Conservation (phyloP, 768 basidiomycete genomes). For the Hirschioporus abietinus region DNA sequence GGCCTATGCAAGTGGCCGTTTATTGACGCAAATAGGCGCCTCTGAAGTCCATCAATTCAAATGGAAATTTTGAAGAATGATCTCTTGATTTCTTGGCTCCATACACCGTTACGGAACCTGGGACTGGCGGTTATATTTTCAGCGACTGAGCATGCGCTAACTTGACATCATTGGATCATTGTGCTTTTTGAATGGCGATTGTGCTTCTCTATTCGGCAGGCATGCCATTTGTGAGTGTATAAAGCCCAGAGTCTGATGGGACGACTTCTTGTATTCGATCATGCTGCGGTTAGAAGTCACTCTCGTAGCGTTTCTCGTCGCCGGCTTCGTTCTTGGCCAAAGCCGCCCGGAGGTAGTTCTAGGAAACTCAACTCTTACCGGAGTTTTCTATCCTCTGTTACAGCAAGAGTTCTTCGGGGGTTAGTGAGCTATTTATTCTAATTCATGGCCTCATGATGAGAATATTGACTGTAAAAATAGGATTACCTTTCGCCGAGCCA, state of each 20-base stretch:
- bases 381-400: slow-evolving; percentile 28
- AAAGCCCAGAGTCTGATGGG: background rate
- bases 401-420: slow-evolving; percentile 46
- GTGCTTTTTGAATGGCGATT: background rate
- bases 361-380: slow-evolving; percentile 33
- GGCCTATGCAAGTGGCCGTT: no score
- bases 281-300: background rate
- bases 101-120: background rate
- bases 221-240: background rate
- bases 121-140: no score
- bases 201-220: background rate
- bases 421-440: slow-evolving; percentile 16
- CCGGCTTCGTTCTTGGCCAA: background rate
- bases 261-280: background rate
- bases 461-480: slow-evolving; percentile 12
- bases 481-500: slow-evolving; percentile 30
- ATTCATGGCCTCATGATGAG: background rate
- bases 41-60: no score
- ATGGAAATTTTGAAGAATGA: no score
- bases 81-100: background rate
- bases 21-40: no score
- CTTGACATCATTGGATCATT: background rate
- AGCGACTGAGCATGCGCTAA: background rate
- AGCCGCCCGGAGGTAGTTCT: slow-evolving; percentile 24
- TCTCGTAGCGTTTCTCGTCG: background rate